Conservation (phyloP, 1,284 basidiomycete genomes). For the Moesziomyces parantarcticus region DNA sequence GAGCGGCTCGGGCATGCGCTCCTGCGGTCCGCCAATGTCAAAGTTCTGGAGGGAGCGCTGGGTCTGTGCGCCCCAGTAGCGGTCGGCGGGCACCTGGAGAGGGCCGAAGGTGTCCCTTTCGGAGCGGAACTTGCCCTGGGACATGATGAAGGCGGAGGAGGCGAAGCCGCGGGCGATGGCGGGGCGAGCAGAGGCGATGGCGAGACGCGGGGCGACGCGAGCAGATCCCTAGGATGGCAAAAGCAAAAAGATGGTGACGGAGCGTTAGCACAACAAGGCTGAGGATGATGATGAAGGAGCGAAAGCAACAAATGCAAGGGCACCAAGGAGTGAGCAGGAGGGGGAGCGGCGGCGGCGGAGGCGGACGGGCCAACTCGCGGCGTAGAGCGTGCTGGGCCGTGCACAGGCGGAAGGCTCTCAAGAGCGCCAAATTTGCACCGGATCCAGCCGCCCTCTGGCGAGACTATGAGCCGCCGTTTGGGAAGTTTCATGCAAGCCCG, state of each 20-base stretch:
- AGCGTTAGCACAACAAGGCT: constrained; percentile 1
- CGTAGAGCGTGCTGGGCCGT: too few species aligned
- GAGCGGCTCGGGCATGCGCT: constrained; percentile 90
- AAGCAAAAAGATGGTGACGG: background rate
- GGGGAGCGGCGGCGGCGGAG: background rate
- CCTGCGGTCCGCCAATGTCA: constrained; percentile 93
- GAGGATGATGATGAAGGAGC: constrained; percentile 10
- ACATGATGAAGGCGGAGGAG: constrained; percentile 44
- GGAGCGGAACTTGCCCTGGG: constrained; percentile 52
- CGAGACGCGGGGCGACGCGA: constrained; percentile 37
- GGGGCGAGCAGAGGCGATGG: constrained; percentile 27
- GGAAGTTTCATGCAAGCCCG: constrained; percentile 19
- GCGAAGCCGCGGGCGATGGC: constrained; percentile 26
- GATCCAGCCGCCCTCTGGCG: too few species aligned
- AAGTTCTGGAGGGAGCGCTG: constrained; percentile 98
- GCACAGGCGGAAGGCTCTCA: too few species aligned
- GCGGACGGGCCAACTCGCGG: constrained; percentile 32
- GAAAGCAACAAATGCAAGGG: too few species aligned
- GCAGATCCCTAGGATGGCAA: constrained; percentile 16
- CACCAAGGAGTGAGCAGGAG: background rate
- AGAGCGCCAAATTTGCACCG: too few species aligned
- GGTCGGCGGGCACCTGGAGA: constrained; percentile 89
- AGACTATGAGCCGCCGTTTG: too few species aligned
- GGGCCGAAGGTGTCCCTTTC: constrained; percentile 85
- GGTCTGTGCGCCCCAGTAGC: constrained; percentile 99